Evolutionary conservation across 73 alveolate species (phyloP), one percentile per base, ranked within the genome.

Genomic region (Tetrahymena elliotti): DNA sequence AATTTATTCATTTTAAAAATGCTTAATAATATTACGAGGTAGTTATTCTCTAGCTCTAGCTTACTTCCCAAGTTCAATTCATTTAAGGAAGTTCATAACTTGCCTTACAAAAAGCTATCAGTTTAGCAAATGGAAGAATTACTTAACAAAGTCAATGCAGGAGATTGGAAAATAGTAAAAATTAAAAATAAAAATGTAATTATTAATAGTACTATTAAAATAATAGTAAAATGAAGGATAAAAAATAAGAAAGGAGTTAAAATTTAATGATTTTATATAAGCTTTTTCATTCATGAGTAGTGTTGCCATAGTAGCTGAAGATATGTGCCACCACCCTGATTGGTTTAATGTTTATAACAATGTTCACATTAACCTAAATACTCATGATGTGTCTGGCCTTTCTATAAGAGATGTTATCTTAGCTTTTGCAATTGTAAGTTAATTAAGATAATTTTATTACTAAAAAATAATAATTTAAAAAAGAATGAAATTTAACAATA

Each of bases 341-440:
- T 93, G 95, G 95, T 41, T 52, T 41, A 93, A 93, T 52, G 95
- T 93, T 37, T 93, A 41, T 11, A 93, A 93, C 35, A 93, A 84
- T 16, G 95, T 93, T 1, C 93, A 93, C 3, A 84, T 93, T 33
- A 93, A 37, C 22, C 95, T 93, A 8, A 93, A 47, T 93, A 93
- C 95, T 39, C 95, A 93, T 24, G 93, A 52, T 93, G 83, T 37
- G 34, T 38, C 53, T 4, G 95, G 95, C 10, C 93, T 93, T 24
- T 39, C 93, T 93, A 35, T 39, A 1, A 93, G 83, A 39, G 95
- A 93, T 93, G 95, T 93, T 39, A 41, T 35, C n/a, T 52, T 93
- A 27, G 95, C 95, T 47, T 68, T 68, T n/a, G 88, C 88, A 68
- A 68, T 68, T 31, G 88, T 68, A 68, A 68, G n/a, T 27, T 31